These are phyloP conservation scores for Letharia columbiana DNA, from an alignment of 495 filamentous ascomycete genomes.

Conservation along the genomic window DNA sequence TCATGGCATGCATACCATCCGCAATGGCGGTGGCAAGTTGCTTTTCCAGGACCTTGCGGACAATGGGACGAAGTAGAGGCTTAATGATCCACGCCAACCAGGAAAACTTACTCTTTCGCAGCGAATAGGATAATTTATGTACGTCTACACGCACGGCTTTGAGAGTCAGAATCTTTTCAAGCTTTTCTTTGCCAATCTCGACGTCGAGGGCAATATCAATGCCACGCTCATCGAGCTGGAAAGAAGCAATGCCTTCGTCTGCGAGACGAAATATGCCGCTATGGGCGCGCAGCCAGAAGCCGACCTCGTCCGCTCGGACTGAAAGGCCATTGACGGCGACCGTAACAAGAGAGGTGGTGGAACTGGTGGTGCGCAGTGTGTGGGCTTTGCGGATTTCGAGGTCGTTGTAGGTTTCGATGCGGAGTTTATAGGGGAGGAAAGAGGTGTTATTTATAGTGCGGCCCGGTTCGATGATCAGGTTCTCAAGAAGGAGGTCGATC, in stretches of 20 bases:
- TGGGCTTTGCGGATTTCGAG: constrained; percentile 75
- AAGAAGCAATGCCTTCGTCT: constrained; percentile 76
- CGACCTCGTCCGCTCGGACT: constrained; percentile 72
- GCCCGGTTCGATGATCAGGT: constrained; percentile 83
- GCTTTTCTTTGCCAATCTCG: constrained; percentile 61
- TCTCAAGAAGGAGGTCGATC: constrained; percentile 80
- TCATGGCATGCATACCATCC: constrained; percentile 58
- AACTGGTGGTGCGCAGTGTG: constrained; percentile 56
- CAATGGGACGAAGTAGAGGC: constrained; percentile 69
- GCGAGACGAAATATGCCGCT: constrained; percentile 58
- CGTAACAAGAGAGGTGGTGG: constrained; percentile 59
- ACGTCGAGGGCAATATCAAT: constrained; percentile 79
- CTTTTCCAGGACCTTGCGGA: constrained; percentile 70
- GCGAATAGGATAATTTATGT: constrained; percentile 74
- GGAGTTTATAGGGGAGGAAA: constrained; percentile 78
- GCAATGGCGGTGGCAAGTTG: constrained; percentile 66
- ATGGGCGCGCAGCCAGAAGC: constrained; percentile 67
- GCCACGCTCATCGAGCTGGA: constrained; percentile 74
- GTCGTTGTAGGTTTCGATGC: constrained; percentile 75
- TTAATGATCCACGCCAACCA: constrained; percentile 77
- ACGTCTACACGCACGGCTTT: constrained; percentile 66
- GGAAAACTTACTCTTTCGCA: constrained; percentile 65
- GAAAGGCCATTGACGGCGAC: constrained; percentile 73
- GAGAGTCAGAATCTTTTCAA: constrained; percentile 76
- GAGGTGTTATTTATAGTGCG: constrained; percentile 75